Base-by-base conservation (phyloP, 306 rosid species). In the Cicer pinnatifidum region DNA sequence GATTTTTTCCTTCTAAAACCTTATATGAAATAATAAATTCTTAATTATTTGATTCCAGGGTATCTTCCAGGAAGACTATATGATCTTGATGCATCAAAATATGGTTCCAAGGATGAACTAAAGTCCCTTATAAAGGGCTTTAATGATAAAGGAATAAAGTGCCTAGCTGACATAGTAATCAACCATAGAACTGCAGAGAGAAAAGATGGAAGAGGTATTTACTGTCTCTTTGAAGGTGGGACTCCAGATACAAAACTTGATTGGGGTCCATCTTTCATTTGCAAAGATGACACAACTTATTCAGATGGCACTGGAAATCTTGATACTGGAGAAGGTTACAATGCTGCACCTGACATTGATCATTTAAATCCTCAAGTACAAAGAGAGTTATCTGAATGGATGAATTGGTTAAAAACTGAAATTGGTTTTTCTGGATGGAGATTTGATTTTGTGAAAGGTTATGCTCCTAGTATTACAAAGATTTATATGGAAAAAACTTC, bases 1-100 rank as follows among this genome's bases (percentile, higher is more conserved):
- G 28, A 23, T 23, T 23, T 1, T 1, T 23, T 23, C 2, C 33
- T 23, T 23, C 33, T 23, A 23, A 23, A 28, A 28, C 4, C 33
- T 28, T 28, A 28, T 28, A 28, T 28, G 33, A 28, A 28, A 28
- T 28, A 28, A 28, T 28, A 1, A 23, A 59, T 58, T 4, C 0
- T 28, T 7, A 28, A 20, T 45, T 23, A 3, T 52, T 41, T 68
- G 67, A 56, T 17, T 65, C 9, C 71, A 87, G 97, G 97, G 51
- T 93, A 90, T 67, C 73, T 89, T 82, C 93, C 97, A 0, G 97
- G 98, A 75, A 90, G 93, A 81, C 87, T 90, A 13, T 93, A 93
- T 58, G 97, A 93, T 85, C 90, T 93, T 6, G 82, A 87, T 71
- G 91, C 91, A 67, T 92, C 98, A 52, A 86, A 69, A 39, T 93